Evolutionary conservation across 1,139 yeast species (phyloP).

Genomic region (Geotrichum cucujoidarum): DNA sequence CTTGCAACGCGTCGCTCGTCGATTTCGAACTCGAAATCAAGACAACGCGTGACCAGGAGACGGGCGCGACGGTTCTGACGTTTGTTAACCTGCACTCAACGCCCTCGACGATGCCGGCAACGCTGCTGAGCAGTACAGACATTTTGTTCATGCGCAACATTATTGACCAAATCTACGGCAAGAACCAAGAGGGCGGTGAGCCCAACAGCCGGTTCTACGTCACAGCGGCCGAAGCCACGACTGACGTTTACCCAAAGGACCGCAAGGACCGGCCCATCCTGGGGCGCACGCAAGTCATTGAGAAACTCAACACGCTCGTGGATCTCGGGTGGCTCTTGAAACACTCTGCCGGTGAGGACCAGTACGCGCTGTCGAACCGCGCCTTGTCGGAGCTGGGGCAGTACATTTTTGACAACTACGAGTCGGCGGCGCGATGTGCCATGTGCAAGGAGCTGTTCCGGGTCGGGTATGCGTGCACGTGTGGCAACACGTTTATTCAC

Average conservation of each 20-base stretch:
- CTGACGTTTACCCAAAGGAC: slow-evolving; percentile 9
- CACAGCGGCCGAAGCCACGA: slow-evolving; percentile 5
- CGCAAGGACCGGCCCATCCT: slow-evolving; percentile 1
- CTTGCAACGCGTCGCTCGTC: slow-evolving; percentile 8
- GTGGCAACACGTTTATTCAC: slow-evolving; percentile 32
- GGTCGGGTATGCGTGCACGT: slow-evolving; percentile 45
- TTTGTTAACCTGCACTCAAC: slow-evolving; percentile 13
- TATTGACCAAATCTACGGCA: slow-evolving; percentile 3
- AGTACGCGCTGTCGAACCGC: slow-evolving; percentile 23
- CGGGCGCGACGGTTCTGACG: slow-evolving; percentile 10
- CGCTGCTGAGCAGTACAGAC: slow-evolving; percentile 4
- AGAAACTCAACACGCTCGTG: slow-evolving; percentile 7
- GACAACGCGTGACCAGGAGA: slow-evolving; percentile 11
- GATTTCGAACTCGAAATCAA: slow-evolving; percentile 14
- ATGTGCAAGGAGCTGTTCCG: slow-evolving; percentile 59
- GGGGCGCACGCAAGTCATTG: slow-evolving; percentile 7
- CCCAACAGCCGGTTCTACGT: not conserved
- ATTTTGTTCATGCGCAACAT: slow-evolving; percentile 6
- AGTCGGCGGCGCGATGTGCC: slow-evolving; percentile 43
- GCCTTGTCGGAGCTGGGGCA: slow-evolving; percentile 27
- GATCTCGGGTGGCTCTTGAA: slow-evolving; percentile 12
- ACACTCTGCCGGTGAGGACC: slow-evolving; percentile 13
- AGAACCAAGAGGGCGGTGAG: not conserved
- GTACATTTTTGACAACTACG: slow-evolving; percentile 42
- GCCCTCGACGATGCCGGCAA: slow-evolving; percentile 7